phyloP scores from a whole-genome alignment of 768 basidiomycete genomes.

The Pleurotus eryngii region DNA sequence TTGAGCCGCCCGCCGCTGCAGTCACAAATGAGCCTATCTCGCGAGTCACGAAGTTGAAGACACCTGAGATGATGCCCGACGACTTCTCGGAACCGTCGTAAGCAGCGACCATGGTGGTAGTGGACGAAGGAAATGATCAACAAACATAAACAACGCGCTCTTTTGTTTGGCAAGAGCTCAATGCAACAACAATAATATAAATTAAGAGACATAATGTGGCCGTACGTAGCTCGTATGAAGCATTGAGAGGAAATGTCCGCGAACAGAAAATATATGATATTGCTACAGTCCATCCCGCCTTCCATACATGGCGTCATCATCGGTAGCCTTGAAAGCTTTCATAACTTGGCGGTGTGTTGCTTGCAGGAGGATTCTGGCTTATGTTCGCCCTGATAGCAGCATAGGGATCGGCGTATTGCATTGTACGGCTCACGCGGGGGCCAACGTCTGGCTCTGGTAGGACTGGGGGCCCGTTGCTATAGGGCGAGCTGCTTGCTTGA shows the following conservation, averaged over 20 bases:
- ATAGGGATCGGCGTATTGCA: constrained; percentile 92
- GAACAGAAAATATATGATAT: background rate
- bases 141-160: constrained; percentile 7
- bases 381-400: constrained; percentile 72
- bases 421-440: constrained; percentile 77
- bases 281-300: constrained; percentile 9
- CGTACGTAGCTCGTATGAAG: background rate
- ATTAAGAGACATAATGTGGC: background rate
- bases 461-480: constrained; percentile 28
- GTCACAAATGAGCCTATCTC: constrained; percentile 71
- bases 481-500: constrained; percentile 15
- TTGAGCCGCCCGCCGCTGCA: constrained; percentile 52
- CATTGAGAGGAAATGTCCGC: background rate
- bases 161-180: background rate
- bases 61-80: constrained; percentile 54
- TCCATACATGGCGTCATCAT: constrained; percentile 20
- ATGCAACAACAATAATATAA: background rate
- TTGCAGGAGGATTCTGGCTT: constrained; percentile 24
- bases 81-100: constrained; percentile 10
- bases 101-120: constrained; percentile 3
- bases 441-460: constrained; percentile 42
- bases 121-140: background rate
- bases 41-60: constrained; percentile 65
- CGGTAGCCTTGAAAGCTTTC: constrained; percentile 52
- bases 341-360: constrained; percentile 42